Conservation (phyloP, 2,329 filamentous ascomycete species). For the Talaromyces marneffei region DNA sequence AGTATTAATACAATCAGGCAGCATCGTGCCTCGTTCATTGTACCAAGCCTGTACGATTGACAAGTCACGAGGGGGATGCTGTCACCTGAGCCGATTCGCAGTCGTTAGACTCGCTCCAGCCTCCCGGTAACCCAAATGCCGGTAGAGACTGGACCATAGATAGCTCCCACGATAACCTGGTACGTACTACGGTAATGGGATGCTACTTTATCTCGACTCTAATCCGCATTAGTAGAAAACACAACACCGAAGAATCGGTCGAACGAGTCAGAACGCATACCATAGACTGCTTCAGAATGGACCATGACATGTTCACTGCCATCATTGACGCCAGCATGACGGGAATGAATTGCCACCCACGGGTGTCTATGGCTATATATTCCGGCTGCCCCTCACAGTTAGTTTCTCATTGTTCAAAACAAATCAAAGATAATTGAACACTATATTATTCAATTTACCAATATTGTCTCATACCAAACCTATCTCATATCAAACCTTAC, state of each 20-base stretch:
- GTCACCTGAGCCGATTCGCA: not conserved
- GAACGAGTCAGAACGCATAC: not conserved
- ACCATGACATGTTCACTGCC: not conserved
- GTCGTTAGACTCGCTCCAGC: not conserved
- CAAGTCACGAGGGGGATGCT: not conserved
- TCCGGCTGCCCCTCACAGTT: no score
- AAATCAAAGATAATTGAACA: no score
- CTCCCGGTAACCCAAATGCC: no score
- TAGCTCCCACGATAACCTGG: no score
- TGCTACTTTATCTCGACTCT: not conserved
- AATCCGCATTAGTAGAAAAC: not conserved
- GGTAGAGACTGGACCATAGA: no score
- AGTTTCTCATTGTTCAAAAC: no score
- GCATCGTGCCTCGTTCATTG: not conserved
- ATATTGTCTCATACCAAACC: no score
- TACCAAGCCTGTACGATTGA: not conserved
- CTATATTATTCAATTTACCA: no score
- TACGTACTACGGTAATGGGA: no score
- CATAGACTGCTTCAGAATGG: not conserved
- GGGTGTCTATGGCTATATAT: not conserved
- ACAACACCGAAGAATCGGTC: not conserved
- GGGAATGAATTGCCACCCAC: not conserved
- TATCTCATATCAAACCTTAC: no score
- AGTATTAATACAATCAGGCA: not conserved
- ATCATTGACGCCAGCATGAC: conserved; percentile 11